Percentiles rank a stretch among this genome's conserved stretches.
phyloP scores from a whole-genome alignment of 2,329 filamentous ascomycete species.

The Ophiosphaerella narmari region DNA sequence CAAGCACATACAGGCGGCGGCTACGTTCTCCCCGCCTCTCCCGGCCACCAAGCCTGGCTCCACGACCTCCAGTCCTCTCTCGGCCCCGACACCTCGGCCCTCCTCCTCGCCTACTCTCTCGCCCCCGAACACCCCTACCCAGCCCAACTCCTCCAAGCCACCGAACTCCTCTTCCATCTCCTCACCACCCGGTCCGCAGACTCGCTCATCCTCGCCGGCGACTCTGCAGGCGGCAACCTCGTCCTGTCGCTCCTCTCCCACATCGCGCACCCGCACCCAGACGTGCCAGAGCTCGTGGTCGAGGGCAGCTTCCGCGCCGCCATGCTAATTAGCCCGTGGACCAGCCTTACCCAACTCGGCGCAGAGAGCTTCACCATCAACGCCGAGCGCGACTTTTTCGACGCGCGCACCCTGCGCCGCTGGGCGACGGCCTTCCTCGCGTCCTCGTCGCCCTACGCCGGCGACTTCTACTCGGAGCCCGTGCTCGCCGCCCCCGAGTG shows the following conservation, averaged over 20 bases:
- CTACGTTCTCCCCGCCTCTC: constrained; percentile 55
- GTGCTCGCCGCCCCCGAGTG: constrained; percentile 55
- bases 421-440: constrained; percentile 59
- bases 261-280: constrained; percentile 61
- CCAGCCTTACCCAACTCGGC: constrained; percentile 53
- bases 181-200: constrained; percentile 43
- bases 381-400: constrained; percentile 57
- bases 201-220: constrained; percentile 54
- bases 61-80: constrained; percentile 51
- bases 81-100: constrained; percentile 54
- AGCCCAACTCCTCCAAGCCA: constrained; percentile 54
- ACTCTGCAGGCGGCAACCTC: constrained; percentile 61
- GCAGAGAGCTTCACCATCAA: constrained; percentile 53
- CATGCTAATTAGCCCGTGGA: constrained; percentile 64
- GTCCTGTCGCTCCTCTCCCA: constrained; percentile 54
- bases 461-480: constrained; percentile 59
- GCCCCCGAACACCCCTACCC: constrained; percentile 55
- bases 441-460: constrained; percentile 51
- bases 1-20: constrained; percentile 55
- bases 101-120: constrained; percentile 64
- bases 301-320: constrained; percentile 54
- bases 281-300: constrained; percentile 52
- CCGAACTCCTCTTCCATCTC: constrained; percentile 51
- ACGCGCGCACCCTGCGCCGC: constrained; percentile 42
- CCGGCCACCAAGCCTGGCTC: constrained; percentile 57